These are phyloP conservation scores for Hymenoscyphus infarciens DNA, from an alignment of 2,329 filamentous ascomycete species.

Conservation along the genomic window DNA sequence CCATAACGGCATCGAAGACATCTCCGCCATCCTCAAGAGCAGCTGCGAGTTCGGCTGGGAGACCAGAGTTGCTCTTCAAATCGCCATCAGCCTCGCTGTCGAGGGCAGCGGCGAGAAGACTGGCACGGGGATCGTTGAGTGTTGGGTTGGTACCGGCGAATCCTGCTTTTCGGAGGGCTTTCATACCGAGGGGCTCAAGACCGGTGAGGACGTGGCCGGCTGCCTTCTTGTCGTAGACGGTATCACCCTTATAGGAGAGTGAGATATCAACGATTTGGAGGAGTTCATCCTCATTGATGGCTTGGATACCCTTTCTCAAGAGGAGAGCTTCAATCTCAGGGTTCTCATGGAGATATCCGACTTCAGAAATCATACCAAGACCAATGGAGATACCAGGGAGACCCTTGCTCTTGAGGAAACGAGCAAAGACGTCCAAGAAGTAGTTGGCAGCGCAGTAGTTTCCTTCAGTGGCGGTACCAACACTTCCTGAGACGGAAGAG, in stretches of 20 bases:
- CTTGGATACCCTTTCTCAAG: slow-evolving; percentile 37
- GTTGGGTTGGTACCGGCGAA: slow-evolving; percentile 9
- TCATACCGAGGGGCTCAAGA: slow-evolving; percentile 11
- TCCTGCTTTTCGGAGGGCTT: slow-evolving; percentile 7
- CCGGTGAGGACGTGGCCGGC: slow-evolving; percentile 16
- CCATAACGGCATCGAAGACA: slow-evolving; percentile 7
- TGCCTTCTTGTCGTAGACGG: background rate
- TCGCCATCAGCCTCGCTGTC: background rate
- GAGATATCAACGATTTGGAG: slow-evolving; percentile 15
- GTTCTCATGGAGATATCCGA: slow-evolving; percentile 36
- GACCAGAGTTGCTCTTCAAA: slow-evolving; percentile 20
- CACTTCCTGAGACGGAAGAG: slow-evolving; percentile 6
- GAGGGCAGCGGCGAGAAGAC: slow-evolving; percentile 4
- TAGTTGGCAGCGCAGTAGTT: slow-evolving; percentile 36
- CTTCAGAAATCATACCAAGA: slow-evolving; percentile 19
- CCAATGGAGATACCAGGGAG: slow-evolving; percentile 14
- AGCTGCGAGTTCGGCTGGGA: slow-evolving; percentile 24
- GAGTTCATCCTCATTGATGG: slow-evolving; percentile 28
- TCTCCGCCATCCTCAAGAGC: background rate
- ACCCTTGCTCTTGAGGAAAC: slow-evolving; percentile 10
- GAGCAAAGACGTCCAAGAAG: slow-evolving; percentile 31
- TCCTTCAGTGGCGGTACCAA: slow-evolving; percentile 4
- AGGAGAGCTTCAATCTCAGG: slow-evolving; percentile 38
- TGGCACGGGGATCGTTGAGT: slow-evolving; percentile 8
- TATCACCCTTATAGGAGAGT: background rate